Evolutionary conservation across 1,284 basidiomycete genomes (phyloP).

Genomic region (Cutaneotrichosporon sp.): DNA sequence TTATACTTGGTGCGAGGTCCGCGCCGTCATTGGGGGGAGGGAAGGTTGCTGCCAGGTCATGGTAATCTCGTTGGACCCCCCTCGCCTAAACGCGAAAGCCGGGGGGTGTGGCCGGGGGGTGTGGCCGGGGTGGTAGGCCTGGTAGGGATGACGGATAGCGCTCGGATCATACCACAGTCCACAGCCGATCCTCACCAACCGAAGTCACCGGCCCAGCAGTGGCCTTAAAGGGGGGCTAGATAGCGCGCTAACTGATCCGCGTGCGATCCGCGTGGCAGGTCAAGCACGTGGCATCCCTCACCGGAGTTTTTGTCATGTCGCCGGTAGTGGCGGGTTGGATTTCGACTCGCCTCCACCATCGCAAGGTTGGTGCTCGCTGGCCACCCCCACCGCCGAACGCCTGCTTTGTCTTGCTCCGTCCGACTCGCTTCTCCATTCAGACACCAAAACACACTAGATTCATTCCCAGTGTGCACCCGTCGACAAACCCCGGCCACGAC

Average conservation of each 20-base stretch:
- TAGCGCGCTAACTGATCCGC: too few species aligned
- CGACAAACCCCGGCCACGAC: not conserved
- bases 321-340: not conserved
- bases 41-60: not conserved
- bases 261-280: not conserved
- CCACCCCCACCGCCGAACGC: not conserved
- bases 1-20: constrained; percentile 7
- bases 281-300: not conserved
- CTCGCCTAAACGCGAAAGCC: not conserved
- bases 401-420: too few species aligned
- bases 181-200: too few species aligned
- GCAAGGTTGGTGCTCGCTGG: not conserved
- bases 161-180: too few species aligned
- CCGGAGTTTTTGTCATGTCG: not conserved
- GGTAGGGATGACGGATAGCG: too few species aligned
- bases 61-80: not conserved
- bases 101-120: too few species aligned
- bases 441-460: not conserved
- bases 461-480: not conserved
- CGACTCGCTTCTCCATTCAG: too few species aligned
- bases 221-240: too few species aligned
- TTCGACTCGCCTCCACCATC: constrained; percentile 4
- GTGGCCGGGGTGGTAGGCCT: too few species aligned
- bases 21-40: not conserved
- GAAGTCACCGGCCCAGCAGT: too few species aligned